These are phyloP conservation scores for Botrytis byssoidea DNA, from an alignment of 2,329 filamentous ascomycete genomes.

Conservation along the genomic window DNA sequence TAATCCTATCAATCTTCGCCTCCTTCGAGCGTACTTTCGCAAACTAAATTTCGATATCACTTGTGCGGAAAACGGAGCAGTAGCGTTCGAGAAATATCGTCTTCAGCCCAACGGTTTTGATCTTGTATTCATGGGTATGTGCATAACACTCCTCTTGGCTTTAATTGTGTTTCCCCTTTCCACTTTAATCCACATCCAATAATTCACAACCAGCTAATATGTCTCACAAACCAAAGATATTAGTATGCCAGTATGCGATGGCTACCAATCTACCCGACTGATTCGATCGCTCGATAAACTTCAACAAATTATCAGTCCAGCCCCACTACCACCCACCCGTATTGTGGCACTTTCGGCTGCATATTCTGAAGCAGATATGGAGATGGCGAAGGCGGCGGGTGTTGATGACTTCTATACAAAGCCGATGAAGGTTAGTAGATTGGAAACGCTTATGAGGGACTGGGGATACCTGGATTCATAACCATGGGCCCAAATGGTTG, in stretches of 20 bases:
- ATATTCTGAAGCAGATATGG: conserved; percentile 48
- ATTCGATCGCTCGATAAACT: conserved; percentile 50
- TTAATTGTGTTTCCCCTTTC: not conserved
- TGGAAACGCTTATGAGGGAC: conserved; percentile 8
- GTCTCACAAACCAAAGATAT: conserved; percentile 42
- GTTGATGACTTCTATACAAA: conserved; percentile 55
- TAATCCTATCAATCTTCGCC: conserved; percentile 43
- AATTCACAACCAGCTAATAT: not conserved
- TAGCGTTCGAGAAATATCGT: conserved; percentile 42
- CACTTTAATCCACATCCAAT: conserved; percentile 38
- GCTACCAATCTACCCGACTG: conserved; percentile 46
- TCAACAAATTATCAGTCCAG: conserved; percentile 25
- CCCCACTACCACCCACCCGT: conserved; percentile 27
- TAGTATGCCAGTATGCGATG: conserved; percentile 55
- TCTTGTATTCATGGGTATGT: conserved; percentile 49
- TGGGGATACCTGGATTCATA: conserved; percentile 1
- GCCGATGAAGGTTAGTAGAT: conserved; percentile 40
- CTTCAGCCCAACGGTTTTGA: conserved; percentile 37
- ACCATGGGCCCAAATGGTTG: not conserved
- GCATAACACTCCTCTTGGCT: not conserved
- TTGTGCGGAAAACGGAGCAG: conserved; percentile 45
- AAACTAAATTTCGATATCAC: conserved; percentile 38
- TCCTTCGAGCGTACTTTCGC: conserved; percentile 35
- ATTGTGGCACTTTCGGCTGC: conserved; percentile 54
- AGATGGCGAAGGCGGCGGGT: conserved; percentile 51